Base-by-base conservation (phyloP, 2,329 filamentous ascomycete species). In the Aspergillus bombycis region DNA sequence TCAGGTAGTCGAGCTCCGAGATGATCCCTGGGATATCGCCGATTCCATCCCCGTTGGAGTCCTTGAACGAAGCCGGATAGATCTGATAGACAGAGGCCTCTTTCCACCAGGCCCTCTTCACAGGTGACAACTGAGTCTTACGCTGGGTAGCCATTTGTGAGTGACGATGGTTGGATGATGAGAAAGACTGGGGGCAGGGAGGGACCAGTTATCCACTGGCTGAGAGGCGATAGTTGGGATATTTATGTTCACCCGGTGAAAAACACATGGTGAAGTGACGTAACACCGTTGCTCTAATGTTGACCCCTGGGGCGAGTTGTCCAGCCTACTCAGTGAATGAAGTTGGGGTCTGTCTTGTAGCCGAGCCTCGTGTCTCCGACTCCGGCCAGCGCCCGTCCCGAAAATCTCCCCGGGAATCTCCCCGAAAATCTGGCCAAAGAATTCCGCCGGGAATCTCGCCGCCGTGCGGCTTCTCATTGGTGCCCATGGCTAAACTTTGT, bases 21-120 rank as follows among this genome's bases (percentile, higher is more conserved):
- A 87, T 86, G 60, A 90, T 85, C n/a, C 88, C 88, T 2, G 82
- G 83, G 46, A 90, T 82, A 68, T 90, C 88, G 5, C 88, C 88
- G 78, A 86, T 85, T 45, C 88, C 88, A 65, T 78, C 75, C 32
- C 73, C 68, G 61, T 78, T 78, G 34, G 72, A 75, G 65, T 85
- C 83, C 60, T 82, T 81, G 71, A 85, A 87, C 0, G 83, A 85
- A 0, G 85, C 80, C 1, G 85, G 85, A 41, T 41, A 41, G 8
- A 41, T 41, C 38, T 41, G 38, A 41, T 41, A 41, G 38, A 41
- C 38, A 8, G 38, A 41, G 38, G 38, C 38, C 16, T 41, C 38
- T 41, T 41, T 41, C 38, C 38, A 41, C 38, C 38, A 41, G 8
- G 38, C 38, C 38, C 2, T 9, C 3, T 41, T 41, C 7, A n/a